Evolutionary conservation across 2,329 filamentous ascomycete genomes (phyloP).

Genomic region (Ploettnerulaceae sp.): DNA sequence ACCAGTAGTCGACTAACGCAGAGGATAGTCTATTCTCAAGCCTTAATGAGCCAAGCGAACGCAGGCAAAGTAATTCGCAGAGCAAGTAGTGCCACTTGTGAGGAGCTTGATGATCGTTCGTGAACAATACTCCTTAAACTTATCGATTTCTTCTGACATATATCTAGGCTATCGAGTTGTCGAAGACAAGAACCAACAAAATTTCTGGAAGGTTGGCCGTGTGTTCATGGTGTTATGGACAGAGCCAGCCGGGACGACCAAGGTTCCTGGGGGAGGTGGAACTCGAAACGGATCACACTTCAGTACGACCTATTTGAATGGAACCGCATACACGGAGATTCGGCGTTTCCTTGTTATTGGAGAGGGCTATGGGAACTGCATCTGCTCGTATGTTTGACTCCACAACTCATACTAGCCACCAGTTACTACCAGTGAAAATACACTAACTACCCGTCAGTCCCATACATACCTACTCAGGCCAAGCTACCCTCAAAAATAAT

Average conservation of each 20-base stretch:
- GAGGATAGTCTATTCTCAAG: not conserved
- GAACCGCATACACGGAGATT: slow-evolving; percentile 23
- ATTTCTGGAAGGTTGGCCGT: slow-evolving; percentile 25
- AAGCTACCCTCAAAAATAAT: slow-evolving; percentile 25
- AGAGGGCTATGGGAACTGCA: slow-evolving; percentile 20
- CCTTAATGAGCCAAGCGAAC: not conserved
- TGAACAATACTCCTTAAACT: not conserved
- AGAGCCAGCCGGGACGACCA: slow-evolving; percentile 18
- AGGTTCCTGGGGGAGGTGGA: not conserved
- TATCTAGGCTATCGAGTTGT: slow-evolving; percentile 19
- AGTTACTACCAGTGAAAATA: not conserved
- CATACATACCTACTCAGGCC: slow-evolving; percentile 24
- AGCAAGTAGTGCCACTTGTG: not conserved
- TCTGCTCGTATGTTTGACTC: slow-evolving; percentile 25
- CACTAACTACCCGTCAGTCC: slow-evolving; percentile 11
- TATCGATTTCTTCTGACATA: not conserved
- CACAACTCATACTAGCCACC: not conserved
- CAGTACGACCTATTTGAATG: slow-evolving; percentile 5
- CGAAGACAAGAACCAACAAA: slow-evolving; percentile 14
- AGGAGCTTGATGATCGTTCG: slow-evolving; percentile 1
- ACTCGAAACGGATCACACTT: slow-evolving; percentile 3
- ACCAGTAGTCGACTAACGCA: too few species aligned
- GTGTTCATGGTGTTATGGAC: slow-evolving; percentile 30
- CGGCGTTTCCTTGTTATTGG: slow-evolving; percentile 25
- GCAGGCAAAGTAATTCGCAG: not conserved